Conservation (phyloP, 371 early-diverging fungal species). For the Mucor saturninus region DNA sequence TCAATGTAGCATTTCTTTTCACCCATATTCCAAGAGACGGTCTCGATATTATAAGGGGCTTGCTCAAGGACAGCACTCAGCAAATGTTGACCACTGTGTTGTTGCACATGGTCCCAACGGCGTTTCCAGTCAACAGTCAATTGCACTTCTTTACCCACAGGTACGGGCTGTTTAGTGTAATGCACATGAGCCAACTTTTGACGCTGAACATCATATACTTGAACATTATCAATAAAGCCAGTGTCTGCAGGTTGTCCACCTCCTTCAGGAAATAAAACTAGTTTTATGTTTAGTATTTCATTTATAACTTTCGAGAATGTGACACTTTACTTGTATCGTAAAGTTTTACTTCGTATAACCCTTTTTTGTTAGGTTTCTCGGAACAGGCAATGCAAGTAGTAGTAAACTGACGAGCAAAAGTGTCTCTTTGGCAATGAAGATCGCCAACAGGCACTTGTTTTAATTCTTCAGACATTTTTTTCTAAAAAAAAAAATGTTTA, state of each 20-base stretch:
- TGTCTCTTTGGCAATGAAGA: conserved; percentile 43
- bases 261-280: conserved; percentile 76
- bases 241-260: conserved; percentile 78
- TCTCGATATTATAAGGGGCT: conserved; percentile 58
- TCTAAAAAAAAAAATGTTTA: background rate
- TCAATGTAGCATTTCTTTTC: conserved; percentile 65
- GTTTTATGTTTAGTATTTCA: background rate
- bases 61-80: conserved; percentile 74
- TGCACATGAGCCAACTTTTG: conserved; percentile 70
- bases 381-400: conserved; percentile 45
- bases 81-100: conserved; percentile 82
- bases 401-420: conserved; percentile 34
- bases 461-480: background rate
- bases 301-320: background rate
- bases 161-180: conserved; percentile 54
- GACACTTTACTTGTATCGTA: conserved; percentile 41
- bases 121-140: conserved; percentile 71
- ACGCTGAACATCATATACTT: conserved; percentile 65
- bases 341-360: conserved; percentile 45
- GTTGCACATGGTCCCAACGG: conserved; percentile 82
- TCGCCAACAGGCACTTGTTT: conserved; percentile 47
- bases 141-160: conserved; percentile 51
- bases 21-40: conserved; percentile 77
- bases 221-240: conserved; percentile 62
- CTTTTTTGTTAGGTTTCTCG: conserved; percentile 46